Percentiles rank a stretch among this genome's conserved stretches.
These are phyloP conservation scores for Sphaerosporella brunnea DNA, from an alignment of 495 filamentous ascomycete species.

Conservation along the genomic window DNA sequence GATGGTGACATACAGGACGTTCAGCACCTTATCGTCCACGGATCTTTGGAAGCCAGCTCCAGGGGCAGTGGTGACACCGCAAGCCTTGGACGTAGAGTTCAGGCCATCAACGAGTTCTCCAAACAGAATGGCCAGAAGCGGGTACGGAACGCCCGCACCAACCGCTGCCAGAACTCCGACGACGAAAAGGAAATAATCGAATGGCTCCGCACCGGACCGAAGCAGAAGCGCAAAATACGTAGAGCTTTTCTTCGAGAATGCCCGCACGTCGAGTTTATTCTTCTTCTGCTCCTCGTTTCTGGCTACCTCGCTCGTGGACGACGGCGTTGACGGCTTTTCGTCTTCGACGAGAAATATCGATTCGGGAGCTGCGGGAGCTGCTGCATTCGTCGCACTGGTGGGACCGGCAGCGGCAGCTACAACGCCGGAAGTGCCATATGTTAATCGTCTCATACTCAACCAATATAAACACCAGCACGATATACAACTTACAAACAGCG, in stretches of 20 bases:
- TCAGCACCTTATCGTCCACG: constrained; percentile 41
- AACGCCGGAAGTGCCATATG: not conserved
- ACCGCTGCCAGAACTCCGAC: constrained; percentile 37
- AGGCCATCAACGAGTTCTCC: constrained; percentile 50
- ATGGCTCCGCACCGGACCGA: not conserved
- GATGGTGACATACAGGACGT: constrained; percentile 45
- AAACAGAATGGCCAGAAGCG: constrained; percentile 49
- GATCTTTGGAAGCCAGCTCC: constrained; percentile 27
- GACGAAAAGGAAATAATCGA: constrained; percentile 34
- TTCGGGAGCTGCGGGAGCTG: not conserved
- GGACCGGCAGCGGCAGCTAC: not conserved
- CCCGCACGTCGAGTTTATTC: not conserved
- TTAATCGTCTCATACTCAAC: no score
- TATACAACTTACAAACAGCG: not conserved
- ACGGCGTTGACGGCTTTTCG: not conserved
- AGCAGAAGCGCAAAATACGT: not conserved
- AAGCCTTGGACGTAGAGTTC: constrained; percentile 36
- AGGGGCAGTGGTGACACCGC: constrained; percentile 26
- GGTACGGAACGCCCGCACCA: constrained; percentile 49
- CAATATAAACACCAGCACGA: no score
- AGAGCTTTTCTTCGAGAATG: not conserved
- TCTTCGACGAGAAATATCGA: not conserved
- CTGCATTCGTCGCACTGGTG: not conserved
- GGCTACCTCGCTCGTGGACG: not conserved
- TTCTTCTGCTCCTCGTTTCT: not conserved